Base-by-base conservation (phyloP, 2,329 filamentous ascomycete species). In the Scleromitrula shiraiana region DNA sequence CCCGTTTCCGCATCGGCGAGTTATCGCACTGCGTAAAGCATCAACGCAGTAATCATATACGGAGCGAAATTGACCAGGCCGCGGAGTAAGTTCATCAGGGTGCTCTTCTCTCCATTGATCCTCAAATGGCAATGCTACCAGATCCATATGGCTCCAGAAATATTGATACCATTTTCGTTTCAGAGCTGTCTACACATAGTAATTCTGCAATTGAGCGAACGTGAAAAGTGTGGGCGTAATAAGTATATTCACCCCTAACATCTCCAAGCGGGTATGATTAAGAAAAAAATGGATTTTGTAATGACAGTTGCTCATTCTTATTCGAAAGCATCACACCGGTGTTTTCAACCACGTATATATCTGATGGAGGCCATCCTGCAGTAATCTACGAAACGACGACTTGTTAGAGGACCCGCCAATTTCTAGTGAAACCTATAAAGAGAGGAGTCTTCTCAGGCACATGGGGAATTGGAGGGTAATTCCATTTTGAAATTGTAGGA, bases 261-360 rank as follows among this genome's bases (percentile, higher is more conserved):
- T 63, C 5, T 65, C 50, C 12, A 80, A 68, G 4, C 67, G 63
- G 0, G 65, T 67, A 55, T 80, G 72, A 61, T 78, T 73, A 19
- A 81, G 64, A 59, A 70, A 78, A 62, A 74, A n/a, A 78, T 0
- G 74, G 77, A 51, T 80, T 78, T 52, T 79, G 71, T 0, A 75
- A 64, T 0, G 68, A 68, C 3, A 80, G 65, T 27, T 66, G 63
- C 2, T 68, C 70, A 7, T 66, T 62, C n/a, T 64, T 59, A 32
- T 80, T 80, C 41, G 73, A 70, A 46, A 73, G 64, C 59, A 77
- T 74, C 12, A 72, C 71, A 5, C 76, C 76, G 5, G 73, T 80
- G 62, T 81, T 81, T 56, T 81, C 77, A 23, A 80, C 63, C 2
- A 80, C 71, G 52, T 75, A 74, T 50, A 81, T 78, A 53, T 79